These are phyloP conservation scores for Fusarium sp. DNA, from an alignment of 2,329 filamentous ascomycete genomes.

Conservation along the genomic window DNA sequence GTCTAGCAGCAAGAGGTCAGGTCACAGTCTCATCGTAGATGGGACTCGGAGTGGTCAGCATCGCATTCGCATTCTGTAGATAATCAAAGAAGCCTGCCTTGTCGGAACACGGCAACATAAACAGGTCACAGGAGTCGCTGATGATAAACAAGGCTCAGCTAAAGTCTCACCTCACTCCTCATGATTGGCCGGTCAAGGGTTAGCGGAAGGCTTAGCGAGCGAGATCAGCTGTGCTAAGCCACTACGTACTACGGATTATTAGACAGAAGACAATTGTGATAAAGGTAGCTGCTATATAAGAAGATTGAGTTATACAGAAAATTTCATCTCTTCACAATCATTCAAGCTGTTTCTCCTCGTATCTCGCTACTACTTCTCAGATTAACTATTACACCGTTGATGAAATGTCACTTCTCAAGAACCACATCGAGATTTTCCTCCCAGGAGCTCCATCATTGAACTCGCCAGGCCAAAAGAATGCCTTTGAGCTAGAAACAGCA, in stretches of 20 bases:
- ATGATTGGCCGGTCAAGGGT: conserved; percentile 1
- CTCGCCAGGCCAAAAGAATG: background rate
- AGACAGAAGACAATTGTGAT: background rate
- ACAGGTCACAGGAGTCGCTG: background rate
- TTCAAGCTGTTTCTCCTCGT: background rate
- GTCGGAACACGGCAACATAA: conserved; percentile 9
- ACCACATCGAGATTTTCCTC: conserved; percentile 12
- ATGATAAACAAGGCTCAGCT: conserved; percentile 10
- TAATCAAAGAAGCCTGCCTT: conserved; percentile 1
- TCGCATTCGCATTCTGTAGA: too few relatives aligned
- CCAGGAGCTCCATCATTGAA: conserved; percentile 4
- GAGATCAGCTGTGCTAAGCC: conserved; percentile 21
- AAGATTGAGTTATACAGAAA: too few relatives aligned
- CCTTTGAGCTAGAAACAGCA: conserved; percentile 4
- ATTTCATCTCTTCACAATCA: background rate
- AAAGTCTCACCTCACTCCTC: conserved; percentile 10
- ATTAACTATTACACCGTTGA: background rate
- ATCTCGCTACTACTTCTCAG: background rate
- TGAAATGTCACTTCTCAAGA: conserved; percentile 10
- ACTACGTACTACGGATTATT: background rate
- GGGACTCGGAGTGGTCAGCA: too few relatives aligned
- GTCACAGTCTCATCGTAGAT: too few relatives aligned
- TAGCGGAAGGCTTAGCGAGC: background rate
- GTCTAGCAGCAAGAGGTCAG: too few relatives aligned
- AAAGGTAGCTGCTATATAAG: conserved; percentile 1